These are phyloP conservation scores for Pulveroboletus frians DNA, from an alignment of 768 basidiomycete genomes.

Conservation along the genomic window DNA sequence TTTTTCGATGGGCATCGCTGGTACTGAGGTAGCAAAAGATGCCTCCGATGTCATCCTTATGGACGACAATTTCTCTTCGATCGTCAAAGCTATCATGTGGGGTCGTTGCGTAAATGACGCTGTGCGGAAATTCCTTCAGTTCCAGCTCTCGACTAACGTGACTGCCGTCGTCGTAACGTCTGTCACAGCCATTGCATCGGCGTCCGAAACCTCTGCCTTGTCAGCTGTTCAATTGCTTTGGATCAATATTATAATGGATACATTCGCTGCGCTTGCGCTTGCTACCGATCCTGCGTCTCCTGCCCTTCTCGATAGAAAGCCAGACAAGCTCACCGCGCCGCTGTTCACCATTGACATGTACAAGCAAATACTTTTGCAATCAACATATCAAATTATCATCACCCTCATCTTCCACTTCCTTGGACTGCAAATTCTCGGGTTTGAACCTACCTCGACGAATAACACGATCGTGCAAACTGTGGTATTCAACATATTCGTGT, in stretches of 20 bases:
- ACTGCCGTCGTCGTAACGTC: slow-evolving; percentile 95
- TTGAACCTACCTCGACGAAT: slow-evolving; percentile 33
- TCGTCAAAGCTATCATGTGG: slow-evolving; percentile 98
- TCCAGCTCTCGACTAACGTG: slow-evolving; percentile 91
- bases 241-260: slow-evolving; percentile 99
- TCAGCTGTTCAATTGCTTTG: slow-evolving; percentile 95
- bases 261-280: slow-evolving; percentile 94
- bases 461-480: slow-evolving; percentile 66
- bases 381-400: slow-evolving; percentile 76
- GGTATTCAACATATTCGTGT: slow-evolving; percentile 98
- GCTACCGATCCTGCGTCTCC: slow-evolving; percentile 93
- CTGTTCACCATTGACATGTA: slow-evolving; percentile 93
- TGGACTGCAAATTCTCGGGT: slow-evolving; percentile 66
- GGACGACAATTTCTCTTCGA: slow-evolving; percentile 95
- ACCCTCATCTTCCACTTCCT: slow-evolving; percentile 88
- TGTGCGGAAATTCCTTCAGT: slow-evolving; percentile 95
- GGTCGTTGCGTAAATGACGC: slow-evolving; percentile 98
- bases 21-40: slow-evolving; percentile 98
- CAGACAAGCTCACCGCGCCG: slow-evolving; percentile 84
- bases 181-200: slow-evolving; percentile 80
- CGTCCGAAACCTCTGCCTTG: slow-evolving; percentile 74
- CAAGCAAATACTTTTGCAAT: slow-evolving; percentile 92
- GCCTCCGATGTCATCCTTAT: slow-evolving; percentile 98
- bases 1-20: slow-evolving; percentile 94
- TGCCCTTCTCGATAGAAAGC: slow-evolving; percentile 77